Evolutionary conservation across 73 alveolate genomes (phyloP).

Genomic region (Paramecium pentaurelia): DNA sequence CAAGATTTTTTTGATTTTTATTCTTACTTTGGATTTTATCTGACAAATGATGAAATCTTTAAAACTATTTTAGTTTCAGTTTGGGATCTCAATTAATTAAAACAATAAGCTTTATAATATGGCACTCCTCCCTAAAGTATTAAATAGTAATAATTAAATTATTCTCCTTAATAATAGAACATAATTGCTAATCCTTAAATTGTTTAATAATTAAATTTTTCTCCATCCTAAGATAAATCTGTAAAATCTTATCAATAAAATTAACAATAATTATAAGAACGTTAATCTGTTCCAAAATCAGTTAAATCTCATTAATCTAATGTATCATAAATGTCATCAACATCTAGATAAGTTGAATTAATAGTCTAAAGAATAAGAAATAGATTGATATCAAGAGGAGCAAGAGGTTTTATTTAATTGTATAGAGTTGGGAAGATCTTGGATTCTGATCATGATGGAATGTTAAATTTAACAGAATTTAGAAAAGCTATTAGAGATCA

Average conservation of each 20-base stretch:
- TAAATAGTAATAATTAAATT: neutral
- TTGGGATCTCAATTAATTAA: neutral
- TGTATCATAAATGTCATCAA: neutral
- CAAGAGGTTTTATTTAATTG: conserved; percentile 87
- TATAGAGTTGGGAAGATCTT: conserved; percentile 77
- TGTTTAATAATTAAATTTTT: neutral
- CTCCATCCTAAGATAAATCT: neutral
- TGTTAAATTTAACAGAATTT: conserved; percentile 65
- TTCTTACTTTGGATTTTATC: neutral
- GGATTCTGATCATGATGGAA: conserved; percentile 80
- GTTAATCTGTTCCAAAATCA: conserved; percentile 15
- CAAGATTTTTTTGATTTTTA: conserved; percentile 1
- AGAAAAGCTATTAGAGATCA: conserved; percentile 70
- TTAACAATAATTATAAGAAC: neutral
- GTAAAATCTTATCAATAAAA: neutral
- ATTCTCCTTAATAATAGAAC: neutral
- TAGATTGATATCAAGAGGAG: conserved; percentile 82
- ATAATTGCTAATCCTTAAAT: neutral
- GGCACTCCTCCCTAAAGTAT: neutral
- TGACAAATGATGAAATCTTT: neutral
- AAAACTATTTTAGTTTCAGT: neutral
- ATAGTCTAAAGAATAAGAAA: conserved; percentile 73
- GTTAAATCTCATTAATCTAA: neutral
- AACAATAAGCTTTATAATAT: neutral
- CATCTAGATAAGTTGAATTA: conserved; percentile 49